Base-by-base conservation (phyloP, 2,329 filamentous ascomycete species). In the Penicillium capsulatum region DNA sequence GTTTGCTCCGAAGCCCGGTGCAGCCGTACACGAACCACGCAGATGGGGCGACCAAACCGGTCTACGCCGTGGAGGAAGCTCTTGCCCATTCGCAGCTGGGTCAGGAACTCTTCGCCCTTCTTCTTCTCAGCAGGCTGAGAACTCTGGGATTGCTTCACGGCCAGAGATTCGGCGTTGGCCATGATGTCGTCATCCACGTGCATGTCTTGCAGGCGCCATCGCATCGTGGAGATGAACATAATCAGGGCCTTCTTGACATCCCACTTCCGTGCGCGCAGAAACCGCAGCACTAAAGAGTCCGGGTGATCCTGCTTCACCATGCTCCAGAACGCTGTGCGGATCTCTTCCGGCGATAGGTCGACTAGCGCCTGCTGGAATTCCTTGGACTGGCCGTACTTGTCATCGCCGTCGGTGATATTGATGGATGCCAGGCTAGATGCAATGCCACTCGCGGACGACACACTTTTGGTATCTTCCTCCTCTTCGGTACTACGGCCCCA, bases 231-330 rank as follows among this genome's bases (percentile, higher is more conserved):
- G 30, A 98, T 77, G 64, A 96, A 71, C 92, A 98, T 98, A 51
- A 95, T 77, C 17, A 97, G 74, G 3, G 92, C 92, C 61, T 88
- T 89, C 36, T 95, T 84, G 13, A 95, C 81, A 59, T 98, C 88
- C 92, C 92, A 98, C 67, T 94, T 94, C 31, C 89, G 77, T n/a
- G 89, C 89, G 36, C 89, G 76, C 40, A 95, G 71, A 65, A 94
- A 95, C 29, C 89, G 81, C 41, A 95, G 69, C 11, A 91, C 69
- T 13, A 94, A 71, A 2, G 83, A 84, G 67, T 98, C 92, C 0
- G 92, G 92, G 60, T 97, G 81, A 59, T 98, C 92, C 57, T 92
- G 84, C 71, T 97, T 98, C 42, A 91, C 79, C 88, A 96, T 94
- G 51, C 72, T 77, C 92, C 92, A 97, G 60, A 97, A 85, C 0